A percentile compares a stretch with the other conserved stretches of the same genome.
Evolutionary conservation across 2,329 filamentous ascomycete genomes (phyloP).

Genomic region (Neoascochyta sp.): DNA sequence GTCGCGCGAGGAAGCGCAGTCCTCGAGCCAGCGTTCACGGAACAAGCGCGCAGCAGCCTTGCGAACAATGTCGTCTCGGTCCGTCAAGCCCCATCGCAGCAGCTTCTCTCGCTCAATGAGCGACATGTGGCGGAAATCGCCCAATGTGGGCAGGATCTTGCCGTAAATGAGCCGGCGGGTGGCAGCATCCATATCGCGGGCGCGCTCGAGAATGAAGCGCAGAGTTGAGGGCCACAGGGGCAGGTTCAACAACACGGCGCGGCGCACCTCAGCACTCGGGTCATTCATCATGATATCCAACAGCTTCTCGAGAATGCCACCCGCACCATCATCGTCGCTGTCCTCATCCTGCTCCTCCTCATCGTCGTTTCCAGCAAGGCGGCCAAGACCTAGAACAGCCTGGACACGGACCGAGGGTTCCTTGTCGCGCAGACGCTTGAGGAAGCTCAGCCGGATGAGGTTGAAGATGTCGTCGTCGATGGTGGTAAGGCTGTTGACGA

Average conservation of each 20-base stretch:
- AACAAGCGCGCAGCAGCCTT: conserved; percentile 89
- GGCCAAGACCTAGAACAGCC: conserved; percentile 83
- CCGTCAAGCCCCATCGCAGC: conserved; percentile 87
- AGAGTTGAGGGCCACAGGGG: conserved; percentile 78
- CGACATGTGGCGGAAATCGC: conserved; percentile 90
- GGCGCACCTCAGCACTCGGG: conserved; percentile 85
- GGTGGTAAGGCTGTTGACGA: conserved; percentile 87
- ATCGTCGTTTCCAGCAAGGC: conserved; percentile 68
- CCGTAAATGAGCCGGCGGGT: conserved; percentile 86
- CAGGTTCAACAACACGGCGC: conserved; percentile 85
- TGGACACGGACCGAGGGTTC: conserved; percentile 89
- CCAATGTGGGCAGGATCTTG: conserved; percentile 77
- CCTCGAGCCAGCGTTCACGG: conserved; percentile 94
- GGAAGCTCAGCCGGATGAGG: conserved; percentile 70
- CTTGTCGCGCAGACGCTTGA: conserved; percentile 88
- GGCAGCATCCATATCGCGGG: conserved; percentile 79
- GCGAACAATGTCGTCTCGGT: conserved; percentile 89
- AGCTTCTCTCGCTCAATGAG: conserved; percentile 94
- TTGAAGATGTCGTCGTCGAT: conserved; percentile 91
- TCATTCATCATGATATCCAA: conserved; percentile 90
- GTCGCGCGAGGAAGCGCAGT: conserved; percentile 70
- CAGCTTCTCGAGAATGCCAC: conserved; percentile 74
- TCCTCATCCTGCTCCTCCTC: conserved; percentile 61
- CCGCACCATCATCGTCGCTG: conserved; percentile 62
- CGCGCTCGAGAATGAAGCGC: conserved; percentile 83